Base-by-base conservation (phyloP, 805 yeast genomes). In the Phaffomyces antillensis region DNA sequence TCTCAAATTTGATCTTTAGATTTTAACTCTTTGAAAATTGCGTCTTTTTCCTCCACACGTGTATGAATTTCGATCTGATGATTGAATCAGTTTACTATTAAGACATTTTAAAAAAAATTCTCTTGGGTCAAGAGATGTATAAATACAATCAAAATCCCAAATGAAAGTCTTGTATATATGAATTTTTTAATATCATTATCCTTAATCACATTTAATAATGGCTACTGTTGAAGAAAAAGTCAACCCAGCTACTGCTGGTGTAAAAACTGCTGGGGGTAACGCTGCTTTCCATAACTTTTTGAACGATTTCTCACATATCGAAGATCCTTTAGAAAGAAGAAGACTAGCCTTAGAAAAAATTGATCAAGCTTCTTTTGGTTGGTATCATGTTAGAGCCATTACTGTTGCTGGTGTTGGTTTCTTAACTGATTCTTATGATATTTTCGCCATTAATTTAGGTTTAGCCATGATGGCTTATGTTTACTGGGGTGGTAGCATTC, bases 321-420 rank as follows among this genome's bases (percentile, higher is more conserved):
- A 81, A 49, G 95, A 86, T 63, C 95, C 95, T 6, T 67, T 86
- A 53, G 93, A 86, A 66, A 81, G 95, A 76, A 79, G 91, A 75
- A 77, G 90, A 72, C 69, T 85, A 60, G 95, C 95, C 37, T 70
- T 86, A 61, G 88, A 84, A 64, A 85, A 84, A 61, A 86, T 86
- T 52, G 95, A 86, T 66, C 80, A 82, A 54, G 86, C 88, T 44
- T 65, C 72, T 1, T 86, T 86, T 55, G 86, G 90, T 47, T 82
- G 89, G 93, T 82, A 85, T 59, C 93, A 86, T 59, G 66, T 85
- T 43, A 78, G 87, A 67, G 85, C 88, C 72, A 84, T 86, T 57
- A 62, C 77, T 65, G 88, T 86, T 62, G 95, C 96, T 12, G 88
- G 96, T 73, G 93, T 88, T 53, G 96, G 96, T 64, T 88, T 88